Percentiles rank a stretch among this genome's conserved stretches.
These are phyloP conservation scores for Aspergillus felis DNA, from an alignment of 2,329 filamentous ascomycete genomes.

Conservation along the genomic window DNA sequence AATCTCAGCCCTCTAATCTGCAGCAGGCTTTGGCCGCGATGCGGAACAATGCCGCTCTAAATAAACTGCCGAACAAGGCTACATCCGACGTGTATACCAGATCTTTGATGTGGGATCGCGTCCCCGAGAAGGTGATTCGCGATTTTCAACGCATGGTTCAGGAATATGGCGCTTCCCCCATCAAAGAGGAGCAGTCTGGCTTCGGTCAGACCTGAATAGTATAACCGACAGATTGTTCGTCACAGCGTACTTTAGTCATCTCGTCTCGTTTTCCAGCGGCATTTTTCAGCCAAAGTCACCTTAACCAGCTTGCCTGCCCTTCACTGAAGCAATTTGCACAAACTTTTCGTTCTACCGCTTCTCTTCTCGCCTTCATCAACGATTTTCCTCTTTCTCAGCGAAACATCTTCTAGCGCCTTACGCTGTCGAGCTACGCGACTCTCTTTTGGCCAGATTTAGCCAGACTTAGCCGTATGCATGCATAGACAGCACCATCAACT, in stretches of 20 bases:
- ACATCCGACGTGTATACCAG: conserved; percentile 89
- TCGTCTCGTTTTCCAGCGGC: conserved; percentile 4
- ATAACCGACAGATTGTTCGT: conserved; percentile 1
- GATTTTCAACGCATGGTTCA: conserved; percentile 91
- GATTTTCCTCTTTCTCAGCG: conserved; percentile 1
- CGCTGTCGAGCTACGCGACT: conserved; percentile 12
- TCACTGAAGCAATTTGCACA: not conserved
- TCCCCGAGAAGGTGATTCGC: conserved; percentile 84
- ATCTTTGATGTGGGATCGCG: conserved; percentile 89
- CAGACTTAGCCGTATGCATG: conserved; percentile 23
- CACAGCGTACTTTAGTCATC: conserved; percentile 4
- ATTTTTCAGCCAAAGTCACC: conserved; percentile 8
- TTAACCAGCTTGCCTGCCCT: conserved; percentile 6
- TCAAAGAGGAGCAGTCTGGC: conserved; percentile 29
- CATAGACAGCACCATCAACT: conserved; percentile 21
- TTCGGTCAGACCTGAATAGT: conserved; percentile 16
- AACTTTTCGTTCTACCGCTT: conserved; percentile 8
- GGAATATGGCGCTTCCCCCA: conserved; percentile 53
- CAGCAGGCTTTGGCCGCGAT: conserved; percentile 71
- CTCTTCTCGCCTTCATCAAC: conserved; percentile 9
- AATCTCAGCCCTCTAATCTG: conserved; percentile 39
- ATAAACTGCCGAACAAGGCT: conserved; percentile 47
- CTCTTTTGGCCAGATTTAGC: conserved; percentile 17
- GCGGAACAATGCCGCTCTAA: conserved; percentile 65
- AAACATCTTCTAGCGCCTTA: conserved; percentile 3